Evolutionary conservation across 2,329 filamentous ascomycete species (phyloP), one percentile per base, ranked within the genome.

Genomic region (Shiraia bambusicola): DNA sequence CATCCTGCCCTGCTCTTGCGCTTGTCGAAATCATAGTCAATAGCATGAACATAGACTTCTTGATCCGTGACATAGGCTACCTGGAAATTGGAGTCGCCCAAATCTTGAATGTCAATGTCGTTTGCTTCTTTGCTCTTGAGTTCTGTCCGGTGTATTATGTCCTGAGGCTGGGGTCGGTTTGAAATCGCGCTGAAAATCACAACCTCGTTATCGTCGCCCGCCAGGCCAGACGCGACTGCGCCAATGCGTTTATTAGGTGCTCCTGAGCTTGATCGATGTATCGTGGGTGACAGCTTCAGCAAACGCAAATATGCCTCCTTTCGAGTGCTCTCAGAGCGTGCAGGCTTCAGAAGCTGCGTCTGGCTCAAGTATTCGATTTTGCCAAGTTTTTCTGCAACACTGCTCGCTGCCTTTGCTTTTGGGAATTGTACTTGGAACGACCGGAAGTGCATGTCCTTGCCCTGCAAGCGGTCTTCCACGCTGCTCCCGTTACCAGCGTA

Each of bases 381-480:
- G 14, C 61, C 68, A 3, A 50, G 34, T 50, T 58, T 49, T 46
- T 61, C 53, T 44, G 49, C 35, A 9, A 56, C 58, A 17, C 66
- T 52, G 67, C 35, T 68, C 52, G 45, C 37, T 28, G 40, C 16
- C 56, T 75, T 76, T 36, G 63, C 67, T 40, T 73, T 72, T 1
- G 78, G 77, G 50, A 78, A 76, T 45, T 73, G 68, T 50, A 93
- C 76, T 49, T 79, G 76, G 59, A 95, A 87, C 8, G 87, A 79
- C 51, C 90, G 82, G 52, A 97, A 82, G 70, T 96, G 91, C 61
- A 87, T 78, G 66, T 96, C 96, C 63, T 81, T 86, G 51, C 86
- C 87, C 51, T 83, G 82, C 55, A 83, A 76, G 51, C 91, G 78
- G 43, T 89, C 84, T 5, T 77, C 78, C 33, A 82, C 77, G 44